These are phyloP conservation scores for Toxoplasma gondii DNA, from an alignment of 169 alveolate species.

Conservation along the genomic window DNA sequence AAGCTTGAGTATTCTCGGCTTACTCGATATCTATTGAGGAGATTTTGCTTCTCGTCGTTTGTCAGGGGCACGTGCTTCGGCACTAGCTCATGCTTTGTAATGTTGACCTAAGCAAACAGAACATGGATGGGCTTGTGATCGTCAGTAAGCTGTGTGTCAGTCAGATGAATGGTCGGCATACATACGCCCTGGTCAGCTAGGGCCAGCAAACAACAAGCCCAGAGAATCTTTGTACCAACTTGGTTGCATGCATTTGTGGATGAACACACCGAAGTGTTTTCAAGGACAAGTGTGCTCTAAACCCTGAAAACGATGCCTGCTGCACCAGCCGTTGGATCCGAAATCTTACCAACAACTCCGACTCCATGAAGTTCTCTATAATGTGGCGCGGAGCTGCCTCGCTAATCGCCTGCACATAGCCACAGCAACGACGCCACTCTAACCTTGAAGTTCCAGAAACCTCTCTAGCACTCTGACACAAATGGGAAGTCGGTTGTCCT, in stretches of 20 bases:
- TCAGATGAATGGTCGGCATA: no score
- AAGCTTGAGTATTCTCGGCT: neutral
- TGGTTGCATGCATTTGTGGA: no score
- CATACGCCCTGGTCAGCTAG: no score
- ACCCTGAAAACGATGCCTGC: no score
- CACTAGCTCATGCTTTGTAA: slow-evolving; percentile 97
- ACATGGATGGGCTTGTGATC: neutral
- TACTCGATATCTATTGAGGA: slow-evolving; percentile 92
- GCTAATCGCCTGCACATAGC: slow-evolving; percentile 80
- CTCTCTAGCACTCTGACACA: neutral
- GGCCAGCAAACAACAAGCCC: no score
- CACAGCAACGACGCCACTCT: neutral
- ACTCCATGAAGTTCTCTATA: slow-evolving; percentile 90
- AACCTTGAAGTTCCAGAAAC: slow-evolving; percentile 15
- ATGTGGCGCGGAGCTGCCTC: slow-evolving; percentile 92
- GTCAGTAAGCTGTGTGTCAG: no score
- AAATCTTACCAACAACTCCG: slow-evolving; percentile 85
- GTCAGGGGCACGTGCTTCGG: slow-evolving; percentile 96
- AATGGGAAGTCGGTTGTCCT: no score
- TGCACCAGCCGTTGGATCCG: no score
- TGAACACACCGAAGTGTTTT: no score
- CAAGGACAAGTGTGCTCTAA: no score
- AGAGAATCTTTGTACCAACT: no score
- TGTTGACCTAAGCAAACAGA: slow-evolving; percentile 85
- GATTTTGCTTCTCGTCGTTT: slow-evolving; percentile 91